Conservation (phyloP, 2,329 filamentous ascomycete genomes). For the Clonostachys byssicola region DNA sequence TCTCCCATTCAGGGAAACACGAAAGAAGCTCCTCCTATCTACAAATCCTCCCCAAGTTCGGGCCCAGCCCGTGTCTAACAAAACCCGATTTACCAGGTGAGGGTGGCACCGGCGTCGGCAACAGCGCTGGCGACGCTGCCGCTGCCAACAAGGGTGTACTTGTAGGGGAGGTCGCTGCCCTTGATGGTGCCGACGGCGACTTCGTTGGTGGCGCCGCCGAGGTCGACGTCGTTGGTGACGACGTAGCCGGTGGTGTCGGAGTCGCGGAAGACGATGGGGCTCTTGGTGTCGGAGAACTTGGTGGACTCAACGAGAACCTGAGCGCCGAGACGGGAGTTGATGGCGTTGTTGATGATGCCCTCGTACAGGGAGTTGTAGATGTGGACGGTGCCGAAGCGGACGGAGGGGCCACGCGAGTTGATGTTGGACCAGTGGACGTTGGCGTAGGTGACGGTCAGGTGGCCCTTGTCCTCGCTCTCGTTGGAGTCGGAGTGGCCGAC, state of each 20-base stretch:
- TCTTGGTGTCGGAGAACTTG: constrained; percentile 31
- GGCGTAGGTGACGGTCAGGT: constrained; percentile 60
- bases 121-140: constrained; percentile 23
- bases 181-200: constrained; percentile 46
- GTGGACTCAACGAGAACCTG: constrained; percentile 56
- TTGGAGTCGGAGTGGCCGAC: constrained; percentile 58
- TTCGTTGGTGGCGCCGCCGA: constrained; percentile 38
- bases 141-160: constrained; percentile 37
- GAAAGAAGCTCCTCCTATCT: no score
- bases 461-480: constrained; percentile 51
- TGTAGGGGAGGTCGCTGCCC: constrained; percentile 49
- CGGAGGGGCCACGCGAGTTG: constrained; percentile 57
- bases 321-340: constrained; percentile 55
- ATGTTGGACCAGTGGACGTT: constrained; percentile 64
- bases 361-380: constrained; percentile 50
- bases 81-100: background rate
- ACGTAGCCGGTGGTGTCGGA: constrained; percentile 32
- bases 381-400: constrained; percentile 65
- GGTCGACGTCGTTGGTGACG: constrained; percentile 29
- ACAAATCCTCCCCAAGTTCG: no score
- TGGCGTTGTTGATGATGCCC: constrained; percentile 32
- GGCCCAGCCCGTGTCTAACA: no score
- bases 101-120: constrained; percentile 3
- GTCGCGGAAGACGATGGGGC: constrained; percentile 26
- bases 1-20: no score